A percentile compares a stretch with the other conserved stretches of the same genome.
These are phyloP conservation scores for Mortierella alpina DNA, from an alignment of 192 early-diverging fungal species.

Conservation along the genomic window DNA sequence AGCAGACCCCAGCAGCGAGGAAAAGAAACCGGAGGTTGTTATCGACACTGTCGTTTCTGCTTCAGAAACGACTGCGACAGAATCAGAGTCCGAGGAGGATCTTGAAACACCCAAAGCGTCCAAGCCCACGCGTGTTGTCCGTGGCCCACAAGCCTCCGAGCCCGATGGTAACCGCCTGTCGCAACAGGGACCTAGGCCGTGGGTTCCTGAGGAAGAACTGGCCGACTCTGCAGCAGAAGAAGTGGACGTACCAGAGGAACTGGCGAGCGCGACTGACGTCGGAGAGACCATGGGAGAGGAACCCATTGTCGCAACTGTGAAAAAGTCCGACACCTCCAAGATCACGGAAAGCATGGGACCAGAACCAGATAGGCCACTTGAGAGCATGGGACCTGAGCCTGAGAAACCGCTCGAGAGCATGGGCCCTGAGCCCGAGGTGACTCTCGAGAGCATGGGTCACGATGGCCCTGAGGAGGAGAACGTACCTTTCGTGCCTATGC, in stretches of 20 bases:
- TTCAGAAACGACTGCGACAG: conserved; percentile 3
- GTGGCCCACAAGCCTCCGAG: conserved; percentile 23
- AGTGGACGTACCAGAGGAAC: conserved; percentile 30
- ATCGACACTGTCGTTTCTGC: conserved; percentile 10
- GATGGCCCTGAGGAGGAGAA: conserved; percentile 25
- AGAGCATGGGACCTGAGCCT: conserved; percentile 49
- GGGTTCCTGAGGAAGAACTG: conserved; percentile 19
- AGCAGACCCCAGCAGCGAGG: no score
- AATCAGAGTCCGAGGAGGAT: conserved; percentile 30
- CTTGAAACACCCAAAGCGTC: conserved; percentile 34
- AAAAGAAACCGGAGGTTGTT: background rate
- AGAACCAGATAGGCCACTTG: conserved; percentile 38
- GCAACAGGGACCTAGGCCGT: conserved; percentile 49
- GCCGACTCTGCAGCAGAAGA: conserved; percentile 9
- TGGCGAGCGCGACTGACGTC: conserved; percentile 14
- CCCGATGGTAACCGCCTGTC: conserved; percentile 23
- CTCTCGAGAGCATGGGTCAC: conserved; percentile 45
- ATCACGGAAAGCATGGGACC: conserved; percentile 30
- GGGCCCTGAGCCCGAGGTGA: conserved; percentile 40
- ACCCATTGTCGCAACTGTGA: background rate
- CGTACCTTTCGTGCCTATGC: conserved; percentile 35
- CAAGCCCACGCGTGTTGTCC: conserved; percentile 28
- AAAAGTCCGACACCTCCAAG: conserved; percentile 1
- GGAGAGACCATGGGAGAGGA: conserved; percentile 42
- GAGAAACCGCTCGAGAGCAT: conserved; percentile 45